Evolutionary conservation across 164 flowering plant genomes (phyloP).

Genomic region (Liriodendron chinense): DNA sequence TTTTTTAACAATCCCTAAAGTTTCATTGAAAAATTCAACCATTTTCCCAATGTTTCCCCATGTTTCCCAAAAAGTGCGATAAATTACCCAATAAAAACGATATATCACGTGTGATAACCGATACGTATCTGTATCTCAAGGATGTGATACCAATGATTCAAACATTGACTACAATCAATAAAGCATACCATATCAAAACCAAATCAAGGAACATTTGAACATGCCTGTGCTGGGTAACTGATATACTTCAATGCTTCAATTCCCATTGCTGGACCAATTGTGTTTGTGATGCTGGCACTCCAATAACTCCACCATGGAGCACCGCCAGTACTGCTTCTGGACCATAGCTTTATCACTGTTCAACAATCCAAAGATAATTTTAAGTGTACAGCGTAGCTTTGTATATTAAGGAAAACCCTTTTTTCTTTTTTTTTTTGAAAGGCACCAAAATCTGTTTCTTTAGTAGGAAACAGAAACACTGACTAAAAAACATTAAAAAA

Average conservation of each 20-base stretch:
- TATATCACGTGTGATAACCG: no score
- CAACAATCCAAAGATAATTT: not conserved
- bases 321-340: slow-evolving; percentile 58
- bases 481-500: not conserved
- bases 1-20: no score
- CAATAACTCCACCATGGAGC: slow-evolving; percentile 98
- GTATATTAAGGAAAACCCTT: not conserved
- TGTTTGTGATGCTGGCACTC: slow-evolving; percentile 96
- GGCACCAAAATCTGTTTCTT: not conserved
- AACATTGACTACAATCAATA: no score
- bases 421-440: no score
- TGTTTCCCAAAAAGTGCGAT: no score
- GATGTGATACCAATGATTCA: no score
- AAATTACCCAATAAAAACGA: no score
- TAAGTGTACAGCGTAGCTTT: no score
- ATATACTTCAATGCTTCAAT: slow-evolving; percentile 97
- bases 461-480: not conserved
- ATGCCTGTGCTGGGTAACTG: slow-evolving; percentile 96
- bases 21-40: no score
- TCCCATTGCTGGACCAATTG: slow-evolving; percentile 99
- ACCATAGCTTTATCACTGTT: slow-evolving; percentile 87
- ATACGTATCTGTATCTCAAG: no score
- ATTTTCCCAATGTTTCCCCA: no score
- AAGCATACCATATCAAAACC: not conserved
- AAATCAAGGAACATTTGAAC: slow-evolving; percentile 8